phyloP scores from a whole-genome alignment of 2,329 filamentous ascomycete genomes.

The Penicillium sp. region DNA sequence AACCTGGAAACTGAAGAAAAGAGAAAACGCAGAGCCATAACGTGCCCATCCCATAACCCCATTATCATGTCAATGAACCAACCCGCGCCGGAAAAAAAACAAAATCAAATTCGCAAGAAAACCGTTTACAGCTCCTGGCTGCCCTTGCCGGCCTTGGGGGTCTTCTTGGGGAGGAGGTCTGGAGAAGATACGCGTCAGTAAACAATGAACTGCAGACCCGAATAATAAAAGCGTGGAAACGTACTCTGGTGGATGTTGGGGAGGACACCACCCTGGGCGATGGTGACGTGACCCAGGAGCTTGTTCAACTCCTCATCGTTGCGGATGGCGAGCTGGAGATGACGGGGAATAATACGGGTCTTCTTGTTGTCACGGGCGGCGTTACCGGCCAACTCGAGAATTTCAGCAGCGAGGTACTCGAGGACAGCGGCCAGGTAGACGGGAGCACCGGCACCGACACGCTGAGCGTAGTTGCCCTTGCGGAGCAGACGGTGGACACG shows the following conservation, averaged over 20 bases:
- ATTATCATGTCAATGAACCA: constrained; percentile 69
- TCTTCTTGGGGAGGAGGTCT: constrained; percentile 99
- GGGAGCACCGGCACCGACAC: constrained; percentile 95
- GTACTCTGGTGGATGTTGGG: constrained; percentile 97
- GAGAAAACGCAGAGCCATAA: constrained; percentile 58
- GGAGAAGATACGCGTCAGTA: constrained; percentile 16
- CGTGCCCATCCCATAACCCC: constrained; percentile 67
- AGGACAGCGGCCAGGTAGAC: constrained; percentile 97
- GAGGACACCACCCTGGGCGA: constrained; percentile 94
- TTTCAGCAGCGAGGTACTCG: constrained; percentile 98
- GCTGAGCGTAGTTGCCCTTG: constrained; percentile 99
- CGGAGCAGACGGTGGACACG: constrained; percentile 98
- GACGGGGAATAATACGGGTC: constrained; percentile 99
- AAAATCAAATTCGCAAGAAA: constrained; percentile 47
- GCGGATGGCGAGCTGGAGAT: constrained; percentile 98
- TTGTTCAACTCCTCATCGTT: constrained; percentile 99
- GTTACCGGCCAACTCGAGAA: constrained; percentile 98
- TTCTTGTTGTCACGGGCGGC: constrained; percentile 99
- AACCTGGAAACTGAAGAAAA: constrained; percentile 54
- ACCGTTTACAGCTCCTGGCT: constrained; percentile 87
- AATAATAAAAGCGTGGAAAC: constrained; percentile 41
- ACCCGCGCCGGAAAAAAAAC: constrained; percentile 71
- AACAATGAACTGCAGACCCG: neutral
- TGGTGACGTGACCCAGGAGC: constrained; percentile 92
- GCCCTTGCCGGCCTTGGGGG: constrained; percentile 88